phyloP scores from a whole-genome alignment of 495 filamentous ascomycete genomes.

The Lasiosphaeria hispida region DNA sequence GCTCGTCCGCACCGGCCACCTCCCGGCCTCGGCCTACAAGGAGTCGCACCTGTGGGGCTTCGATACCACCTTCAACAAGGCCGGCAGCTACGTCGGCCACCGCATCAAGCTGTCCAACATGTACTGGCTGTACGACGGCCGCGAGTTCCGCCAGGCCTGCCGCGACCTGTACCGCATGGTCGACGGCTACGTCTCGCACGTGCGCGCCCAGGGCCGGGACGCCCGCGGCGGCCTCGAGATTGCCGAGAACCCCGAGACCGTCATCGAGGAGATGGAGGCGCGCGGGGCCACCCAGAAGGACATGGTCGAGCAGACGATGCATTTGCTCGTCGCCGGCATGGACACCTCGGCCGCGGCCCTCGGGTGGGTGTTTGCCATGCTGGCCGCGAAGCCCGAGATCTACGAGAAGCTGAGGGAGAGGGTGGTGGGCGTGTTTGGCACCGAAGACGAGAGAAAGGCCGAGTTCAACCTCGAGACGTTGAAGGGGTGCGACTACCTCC shows the following conservation, averaged over 20 bases:
- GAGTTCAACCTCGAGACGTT: conserved; percentile 3
- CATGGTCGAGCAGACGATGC: conserved; percentile 5
- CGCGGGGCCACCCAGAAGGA: conserved; percentile 3
- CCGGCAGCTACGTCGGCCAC: conserved; percentile 7
- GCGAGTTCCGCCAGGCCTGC: conserved; percentile 7
- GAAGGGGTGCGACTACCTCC: conserved; percentile 7
- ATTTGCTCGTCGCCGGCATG: conserved; percentile 8
- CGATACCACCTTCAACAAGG: conserved; percentile 12
- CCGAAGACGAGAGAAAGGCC: not conserved
- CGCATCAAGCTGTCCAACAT: conserved; percentile 15
- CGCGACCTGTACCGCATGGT: conserved; percentile 14
- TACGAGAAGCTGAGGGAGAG: not conserved
- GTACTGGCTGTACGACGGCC: conserved; percentile 10
- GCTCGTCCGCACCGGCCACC: not conserved
- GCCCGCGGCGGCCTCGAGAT: not conserved
- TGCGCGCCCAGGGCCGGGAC: conserved; percentile 1
- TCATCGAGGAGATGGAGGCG: conserved; percentile 7
- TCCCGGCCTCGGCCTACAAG: not conserved
- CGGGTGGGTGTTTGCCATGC: conserved; percentile 9
- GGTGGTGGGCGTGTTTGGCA: not conserved
- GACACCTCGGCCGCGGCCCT: conserved; percentile 8
- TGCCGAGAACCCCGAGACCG: not conserved
- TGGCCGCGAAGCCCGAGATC: not conserved
- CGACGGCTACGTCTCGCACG: conserved; percentile 1
- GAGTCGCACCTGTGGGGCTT: conserved; percentile 10